Conservation (phyloP, 1,284 basidiomycete genomes). For the Psilocybe mexicana region DNA sequence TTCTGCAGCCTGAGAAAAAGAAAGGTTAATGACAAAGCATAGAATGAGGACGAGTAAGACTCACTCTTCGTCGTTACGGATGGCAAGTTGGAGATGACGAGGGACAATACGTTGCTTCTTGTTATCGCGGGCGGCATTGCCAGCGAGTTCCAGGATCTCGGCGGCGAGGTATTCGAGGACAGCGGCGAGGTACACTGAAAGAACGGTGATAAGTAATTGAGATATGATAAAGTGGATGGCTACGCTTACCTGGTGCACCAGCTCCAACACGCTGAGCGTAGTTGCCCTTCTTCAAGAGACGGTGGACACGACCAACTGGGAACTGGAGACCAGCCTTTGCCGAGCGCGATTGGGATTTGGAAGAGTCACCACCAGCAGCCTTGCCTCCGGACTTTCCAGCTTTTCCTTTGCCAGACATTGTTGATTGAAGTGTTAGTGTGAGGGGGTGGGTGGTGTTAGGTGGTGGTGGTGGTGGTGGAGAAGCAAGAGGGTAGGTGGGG, state of each 20-base stretch:
- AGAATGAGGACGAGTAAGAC: slow-evolving; percentile 25
- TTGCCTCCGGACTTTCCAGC: slow-evolving; percentile 61
- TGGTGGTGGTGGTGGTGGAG: slow-evolving; percentile 19
- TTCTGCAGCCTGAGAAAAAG: slow-evolving; percentile 56
- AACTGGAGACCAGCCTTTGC: slow-evolving; percentile 84
- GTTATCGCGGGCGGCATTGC: slow-evolving; percentile 79
- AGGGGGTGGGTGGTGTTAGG: slow-evolving; percentile 15
- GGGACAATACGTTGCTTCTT: slow-evolving; percentile 93
- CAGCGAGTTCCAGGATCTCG: slow-evolving; percentile 86
- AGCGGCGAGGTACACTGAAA: slow-evolving; percentile 74
- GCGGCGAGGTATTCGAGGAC: slow-evolving; percentile 84
- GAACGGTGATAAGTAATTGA: background rate
- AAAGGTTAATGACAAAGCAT: slow-evolving; percentile 11
- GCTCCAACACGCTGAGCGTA: slow-evolving; percentile 80
- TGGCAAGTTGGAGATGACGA: slow-evolving; percentile 87
- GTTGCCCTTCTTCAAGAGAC: slow-evolving; percentile 85
- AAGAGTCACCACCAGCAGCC: slow-evolving; percentile 45
- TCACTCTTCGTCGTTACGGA: slow-evolving; percentile 85
- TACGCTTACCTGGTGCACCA: slow-evolving; percentile 71
- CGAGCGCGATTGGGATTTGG: slow-evolving; percentile 73
- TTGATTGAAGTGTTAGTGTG: slow-evolving; percentile 21
- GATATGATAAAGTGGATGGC: background rate
- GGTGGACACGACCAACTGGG: slow-evolving; percentile 90
- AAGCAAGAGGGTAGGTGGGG: slow-evolving; percentile 17
- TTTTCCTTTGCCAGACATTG: slow-evolving; percentile 54